Evolutionary conservation across 257 asterid genomes (phyloP), one percentile per base, ranked within the genome.

Genomic region (Coffea canephora): DNA sequence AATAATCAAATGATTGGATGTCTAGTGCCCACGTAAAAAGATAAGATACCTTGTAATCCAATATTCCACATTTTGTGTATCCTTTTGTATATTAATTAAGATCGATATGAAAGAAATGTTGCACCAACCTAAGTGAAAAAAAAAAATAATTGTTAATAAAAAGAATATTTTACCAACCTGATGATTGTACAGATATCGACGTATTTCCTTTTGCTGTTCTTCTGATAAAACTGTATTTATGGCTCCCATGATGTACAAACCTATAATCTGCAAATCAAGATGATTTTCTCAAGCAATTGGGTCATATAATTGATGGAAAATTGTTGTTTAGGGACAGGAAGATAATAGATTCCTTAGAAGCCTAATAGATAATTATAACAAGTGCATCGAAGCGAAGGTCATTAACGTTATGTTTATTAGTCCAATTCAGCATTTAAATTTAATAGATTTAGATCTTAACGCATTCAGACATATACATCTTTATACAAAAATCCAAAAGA

Each of bases 111-210:
- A 39, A 39, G 43, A 39, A 39, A 39, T 39, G 43, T 39, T 39
- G 43, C 43, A 39, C 43, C 43, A 39, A 39, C 43, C 43, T 39
- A 39, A 39, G 43, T 39, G 43, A 39, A 39, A 39, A 39, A 3
- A 39, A 39, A 39, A 39, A 39, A 0, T 39, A 39, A 39, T 39
- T 39, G 6, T 48, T 48, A 10, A 10, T 48, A 34, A 43, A 19
- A n/a, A 27, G 19, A 16, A 15, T 0, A 27, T 61, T 61, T 57
- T 16, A 62, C 43, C 27, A 48, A 89, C 97, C 91, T 93, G 95
- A 85, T 93, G 97, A 77, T 90, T 93, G 43, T 89, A 90, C 23
- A 91, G 68, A 80, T 91, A 91, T 14, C 96, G 89, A 15, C 86
- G 83, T 54, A 90, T 91, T 89, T 93, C 96, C 39, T 76, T 85